A percentile compares a stretch with the other conserved stretches of the same genome.
Evolutionary conservation across 805 yeast species (phyloP).

Genomic region (Candida methanosorbosa): DNA sequence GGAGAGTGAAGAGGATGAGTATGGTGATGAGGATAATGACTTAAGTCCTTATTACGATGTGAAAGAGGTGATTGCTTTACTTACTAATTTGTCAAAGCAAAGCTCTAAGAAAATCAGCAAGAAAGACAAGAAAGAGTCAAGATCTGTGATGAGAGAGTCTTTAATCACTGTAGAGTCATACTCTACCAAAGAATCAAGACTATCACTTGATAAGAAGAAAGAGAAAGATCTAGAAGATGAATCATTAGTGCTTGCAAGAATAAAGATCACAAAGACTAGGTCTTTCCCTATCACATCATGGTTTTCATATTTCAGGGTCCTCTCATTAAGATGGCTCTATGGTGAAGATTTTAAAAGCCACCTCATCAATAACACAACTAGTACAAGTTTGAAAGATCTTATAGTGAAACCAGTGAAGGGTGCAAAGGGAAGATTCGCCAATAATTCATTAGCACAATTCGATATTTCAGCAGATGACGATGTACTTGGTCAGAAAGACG

Average conservation of each 20-base stretch:
- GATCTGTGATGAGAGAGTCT: conserved; percentile 54
- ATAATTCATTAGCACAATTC: conserved; percentile 5
- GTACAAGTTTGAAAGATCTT: conserved; percentile 23
- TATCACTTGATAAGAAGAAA: conserved; percentile 16
- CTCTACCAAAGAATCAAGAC: conserved; percentile 16
- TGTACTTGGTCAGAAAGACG: conserved; percentile 4
- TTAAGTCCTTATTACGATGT: conserved; percentile 46
- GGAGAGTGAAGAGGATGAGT: conserved; percentile 28
- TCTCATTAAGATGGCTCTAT: conserved; percentile 42
- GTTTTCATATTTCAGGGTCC: conserved; percentile 39
- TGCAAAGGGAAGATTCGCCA: conserved; percentile 3
- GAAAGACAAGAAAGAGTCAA: conserved; percentile 51
- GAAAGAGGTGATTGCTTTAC: conserved; percentile 32
- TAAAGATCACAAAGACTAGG: conserved; percentile 36
- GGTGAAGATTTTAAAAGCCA: conserved; percentile 45
- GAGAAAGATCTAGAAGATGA: conserved; percentile 4
- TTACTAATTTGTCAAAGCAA: conserved; percentile 36
- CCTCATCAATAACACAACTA: conserved; percentile 28
- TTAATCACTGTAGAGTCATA: conserved; percentile 36
- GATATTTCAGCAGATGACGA: conserved; percentile 4
- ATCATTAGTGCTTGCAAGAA: conserved; percentile 17
- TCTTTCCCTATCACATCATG: conserved; percentile 40
- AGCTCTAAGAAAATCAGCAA: conserved; percentile 53
- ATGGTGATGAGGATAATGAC: conserved; percentile 28
- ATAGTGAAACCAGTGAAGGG: conserved; percentile 9